Evolutionary conservation across 345 rosid genomes (phyloP).

Genomic region (Populus ilicifolia): DNA sequence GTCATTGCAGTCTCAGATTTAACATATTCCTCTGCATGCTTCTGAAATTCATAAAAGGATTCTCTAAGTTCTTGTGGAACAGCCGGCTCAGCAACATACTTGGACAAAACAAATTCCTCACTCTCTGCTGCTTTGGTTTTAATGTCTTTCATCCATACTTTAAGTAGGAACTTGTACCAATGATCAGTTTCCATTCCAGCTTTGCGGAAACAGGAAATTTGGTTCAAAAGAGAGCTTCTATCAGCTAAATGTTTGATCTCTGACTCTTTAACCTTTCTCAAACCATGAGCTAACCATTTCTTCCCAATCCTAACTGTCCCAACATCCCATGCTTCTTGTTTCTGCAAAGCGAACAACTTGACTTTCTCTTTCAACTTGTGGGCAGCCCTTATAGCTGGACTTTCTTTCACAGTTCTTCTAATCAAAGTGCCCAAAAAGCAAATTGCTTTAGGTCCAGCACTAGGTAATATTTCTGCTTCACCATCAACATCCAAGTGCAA

Average conservation of each 20-base stretch:
- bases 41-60: conserved; percentile 69
- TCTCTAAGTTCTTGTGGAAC: conserved; percentile 74
- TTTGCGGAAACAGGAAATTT: conserved; percentile 67
- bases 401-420: conserved; percentile 52
- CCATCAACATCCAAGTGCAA: conserved; percentile 49
- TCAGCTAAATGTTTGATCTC: conserved; percentile 79
- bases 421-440: conserved; percentile 64
- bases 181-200: conserved; percentile 92
- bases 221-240: conserved; percentile 54
- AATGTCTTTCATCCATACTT: conserved; percentile 70
- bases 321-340: conserved; percentile 74
- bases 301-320: conserved; percentile 76
- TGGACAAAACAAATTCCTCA: conserved; percentile 67
- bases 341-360: conserved; percentile 57
- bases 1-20: conserved; percentile 62
- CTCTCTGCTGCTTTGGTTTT: conserved; percentile 43
- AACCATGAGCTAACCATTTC: conserved; percentile 88
- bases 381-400: conserved; percentile 60
- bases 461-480: conserved; percentile 41
- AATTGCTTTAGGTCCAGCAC: conserved; percentile 47
- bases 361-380: conserved; percentile 91
- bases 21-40: conserved; percentile 58
- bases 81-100: conserved; percentile 60
- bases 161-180: conserved; percentile 71
- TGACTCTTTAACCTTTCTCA: conserved; percentile 87